Base-by-base conservation (phyloP, 2,329 filamentous ascomycete genomes). In the Grosmannia penicillata region DNA sequence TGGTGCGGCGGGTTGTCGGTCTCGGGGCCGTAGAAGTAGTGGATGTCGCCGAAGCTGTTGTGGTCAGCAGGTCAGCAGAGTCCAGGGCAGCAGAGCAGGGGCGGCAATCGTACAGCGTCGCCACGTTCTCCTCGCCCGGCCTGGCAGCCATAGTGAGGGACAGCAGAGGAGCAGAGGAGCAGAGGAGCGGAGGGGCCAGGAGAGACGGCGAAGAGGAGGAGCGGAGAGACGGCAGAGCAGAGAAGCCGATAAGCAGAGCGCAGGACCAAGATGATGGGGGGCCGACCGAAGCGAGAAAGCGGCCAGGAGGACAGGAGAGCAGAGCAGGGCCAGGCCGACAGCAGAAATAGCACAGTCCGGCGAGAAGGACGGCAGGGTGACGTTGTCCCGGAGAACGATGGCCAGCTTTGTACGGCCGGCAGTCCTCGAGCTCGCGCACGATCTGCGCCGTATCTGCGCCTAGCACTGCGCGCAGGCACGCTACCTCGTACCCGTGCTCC, bases 1-100 rank as follows among this genome's bases (percentile, higher is more conserved):
- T 87, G 79, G 55, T 87, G 82, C n/a, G 68, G 73, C 23, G 82
- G 81, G 40, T 69, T 75, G 40, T 68, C 64, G 6, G 67, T 66
- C 3, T 78, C 75, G n/a, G 75, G 68, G 21, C 71, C 69, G 58
- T 86, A 84, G 57, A 76, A 85, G 57, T 86, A 87, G 56, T 87
- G 82, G 38, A 86, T 55, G 51, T 89, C 82, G 45, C 72, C 79
- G 51, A 83, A 86, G 50, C 82, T 87, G 45, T 13, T 18, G 33
- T 8, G 9, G 32, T 26, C 6, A 28, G 22, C 23, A 26, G 17
- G 15, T 9, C 25, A 25, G n/a, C n/a, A 29, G 8, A 2, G 14
- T 22, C 4, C 17, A 19, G 15, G 11, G 10, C 26, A 27, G 15
- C 11, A 13, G 15, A 8, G 4, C 14, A 54, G n/a, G n/a, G n/a